These are phyloP conservation scores for Globisporangium viniferum DNA, from an alignment of 352 stramenopile genomes.

Conservation along the genomic window DNA sequence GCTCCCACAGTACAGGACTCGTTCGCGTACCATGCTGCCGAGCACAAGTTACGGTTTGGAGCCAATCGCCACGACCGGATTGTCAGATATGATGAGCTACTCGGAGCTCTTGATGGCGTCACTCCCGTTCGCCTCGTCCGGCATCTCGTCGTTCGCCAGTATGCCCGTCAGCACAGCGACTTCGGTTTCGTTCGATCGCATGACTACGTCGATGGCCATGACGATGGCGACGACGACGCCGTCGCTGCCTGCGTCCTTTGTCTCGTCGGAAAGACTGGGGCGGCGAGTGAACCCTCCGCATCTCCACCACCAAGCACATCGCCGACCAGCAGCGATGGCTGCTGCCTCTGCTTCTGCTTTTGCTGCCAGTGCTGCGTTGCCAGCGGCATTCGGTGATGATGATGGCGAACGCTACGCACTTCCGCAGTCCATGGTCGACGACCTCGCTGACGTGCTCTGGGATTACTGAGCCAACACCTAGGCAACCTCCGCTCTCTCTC, in stretches of 20 bases:
- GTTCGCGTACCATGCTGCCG: background rate
- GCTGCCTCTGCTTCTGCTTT: background rate
- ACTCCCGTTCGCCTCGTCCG: background rate
- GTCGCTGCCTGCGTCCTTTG: slow-evolving; percentile 9
- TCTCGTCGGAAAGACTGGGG: slow-evolving; percentile 11
- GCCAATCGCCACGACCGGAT: background rate
- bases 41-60: background rate
- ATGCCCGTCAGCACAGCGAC: background rate
- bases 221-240: background rate
- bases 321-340: background rate
- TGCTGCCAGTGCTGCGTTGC: too few species aligned
- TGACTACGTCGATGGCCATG: background rate
- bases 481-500: too few species aligned
- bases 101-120: slow-evolving; percentile 15
- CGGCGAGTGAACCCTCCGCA: background rate
- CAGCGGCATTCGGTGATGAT: background rate
- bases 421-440: slow-evolving; percentile 15
- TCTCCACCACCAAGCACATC: background rate
- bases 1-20: background rate
- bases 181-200: background rate
- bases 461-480: background rate
- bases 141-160: background rate
- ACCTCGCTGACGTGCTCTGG: slow-evolving; percentile 18
- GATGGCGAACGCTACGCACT: slow-evolving; percentile 10
- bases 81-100: slow-evolving; percentile 5